phyloP scores from a whole-genome alignment of 2,329 filamentous ascomycete species.

The Epichloe amarillans region DNA sequence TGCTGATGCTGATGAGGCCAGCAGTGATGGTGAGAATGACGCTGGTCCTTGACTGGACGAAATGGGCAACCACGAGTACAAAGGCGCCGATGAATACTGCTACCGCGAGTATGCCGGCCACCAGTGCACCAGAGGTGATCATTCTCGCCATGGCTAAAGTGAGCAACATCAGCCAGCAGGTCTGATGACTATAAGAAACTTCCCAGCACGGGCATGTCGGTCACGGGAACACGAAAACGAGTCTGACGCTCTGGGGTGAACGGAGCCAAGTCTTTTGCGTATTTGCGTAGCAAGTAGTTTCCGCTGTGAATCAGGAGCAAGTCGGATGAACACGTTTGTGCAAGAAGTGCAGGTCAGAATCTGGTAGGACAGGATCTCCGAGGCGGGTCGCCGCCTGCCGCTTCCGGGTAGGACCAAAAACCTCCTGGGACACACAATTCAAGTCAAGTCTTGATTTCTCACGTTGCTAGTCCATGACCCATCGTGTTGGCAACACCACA shows the following conservation, averaged over 20 bases:
- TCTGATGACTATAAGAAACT: neutral
- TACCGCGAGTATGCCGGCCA: neutral
- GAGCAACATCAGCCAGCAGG: neutral
- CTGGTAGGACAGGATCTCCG: no score
- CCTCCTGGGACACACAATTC: no score
- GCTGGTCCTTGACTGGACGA: neutral
- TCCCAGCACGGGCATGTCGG: neutral
- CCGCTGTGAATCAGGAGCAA: neutral
- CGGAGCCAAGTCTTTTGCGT: no score
- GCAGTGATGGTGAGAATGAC: constrained; percentile 8
- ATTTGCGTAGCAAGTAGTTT: neutral
- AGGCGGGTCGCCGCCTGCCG: no score
- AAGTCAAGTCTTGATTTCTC: no score
- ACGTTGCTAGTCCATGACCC: neutral
- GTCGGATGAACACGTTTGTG: no score
- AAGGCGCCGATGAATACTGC: neutral
- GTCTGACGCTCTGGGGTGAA: no score
- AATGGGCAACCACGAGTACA: neutral
- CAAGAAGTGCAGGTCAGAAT: no score
- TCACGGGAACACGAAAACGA: no score
- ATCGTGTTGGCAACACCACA: neutral
- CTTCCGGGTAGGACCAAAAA: no score
- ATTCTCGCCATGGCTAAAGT: neutral
- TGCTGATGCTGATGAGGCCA: constrained; percentile 10
- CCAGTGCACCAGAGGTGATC: neutral